Evolutionary conservation across 306 rosid genomes (phyloP).

Genomic region (Gleditsia sinensis): DNA sequence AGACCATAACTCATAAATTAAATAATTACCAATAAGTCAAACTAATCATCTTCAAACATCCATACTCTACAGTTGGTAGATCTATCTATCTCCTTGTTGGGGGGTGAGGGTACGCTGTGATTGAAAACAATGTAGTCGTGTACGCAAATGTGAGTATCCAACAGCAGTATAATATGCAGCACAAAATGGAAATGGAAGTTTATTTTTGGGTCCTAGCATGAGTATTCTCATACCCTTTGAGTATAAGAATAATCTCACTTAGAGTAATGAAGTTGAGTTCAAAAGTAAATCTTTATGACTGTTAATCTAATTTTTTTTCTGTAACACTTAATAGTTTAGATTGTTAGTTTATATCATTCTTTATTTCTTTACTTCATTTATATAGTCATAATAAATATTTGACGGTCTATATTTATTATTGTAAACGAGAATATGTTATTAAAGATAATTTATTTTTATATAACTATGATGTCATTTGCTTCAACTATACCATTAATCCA

Average conservation of each 20-base stretch:
- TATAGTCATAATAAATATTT: background rate
- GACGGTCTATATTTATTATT: background rate
- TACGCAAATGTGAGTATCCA: background rate
- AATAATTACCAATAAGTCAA: background rate
- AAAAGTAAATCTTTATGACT: no score
- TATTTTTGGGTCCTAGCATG: no score
- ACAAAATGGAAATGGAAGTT: background rate
- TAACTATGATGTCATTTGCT: background rate
- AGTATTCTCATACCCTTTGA: no score
- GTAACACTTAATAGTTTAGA: no score
- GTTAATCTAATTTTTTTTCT: no score
- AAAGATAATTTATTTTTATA: background rate
- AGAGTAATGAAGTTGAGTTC: no score
- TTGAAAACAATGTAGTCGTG: background rate
- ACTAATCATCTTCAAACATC: background rate
- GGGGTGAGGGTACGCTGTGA: background rate
- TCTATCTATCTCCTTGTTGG: background rate
- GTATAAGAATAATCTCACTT: no score
- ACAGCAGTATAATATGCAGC: background rate
- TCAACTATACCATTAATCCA: background rate
- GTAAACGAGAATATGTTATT: no score
- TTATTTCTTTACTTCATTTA: no score
- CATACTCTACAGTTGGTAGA: background rate
- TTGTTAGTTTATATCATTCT: no score
- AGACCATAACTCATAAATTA: no score